Conservation (phyloP, 768 basidiomycete species). For the Harrya chromipes region DNA sequence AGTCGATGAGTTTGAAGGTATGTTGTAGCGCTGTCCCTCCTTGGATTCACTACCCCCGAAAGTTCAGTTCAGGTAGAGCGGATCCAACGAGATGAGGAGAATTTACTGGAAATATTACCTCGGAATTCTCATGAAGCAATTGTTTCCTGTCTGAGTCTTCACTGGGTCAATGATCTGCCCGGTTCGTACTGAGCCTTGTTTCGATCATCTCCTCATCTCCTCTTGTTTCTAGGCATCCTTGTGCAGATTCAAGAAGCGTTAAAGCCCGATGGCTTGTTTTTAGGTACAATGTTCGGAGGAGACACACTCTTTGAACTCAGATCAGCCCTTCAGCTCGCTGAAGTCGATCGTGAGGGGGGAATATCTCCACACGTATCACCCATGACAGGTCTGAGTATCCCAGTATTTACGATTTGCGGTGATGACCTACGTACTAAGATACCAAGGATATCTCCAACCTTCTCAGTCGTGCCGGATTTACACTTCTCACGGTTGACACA, state of each 20-base stretch:
- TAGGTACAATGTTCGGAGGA: conserved; percentile 93
- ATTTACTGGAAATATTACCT: conserved; percentile 59
- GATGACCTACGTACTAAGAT: conserved; percentile 45
- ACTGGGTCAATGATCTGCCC: conserved; percentile 98
- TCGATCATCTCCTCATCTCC: not conserved
- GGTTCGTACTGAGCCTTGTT: conserved; percentile 43
- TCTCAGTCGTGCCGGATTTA: conserved; percentile 89
- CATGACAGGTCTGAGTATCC: conserved; percentile 75
- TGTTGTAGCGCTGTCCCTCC: conserved; percentile 6
- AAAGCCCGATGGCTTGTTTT: conserved; percentile 88
- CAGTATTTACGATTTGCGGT: not conserved
- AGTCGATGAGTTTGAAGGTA: conserved; percentile 80
- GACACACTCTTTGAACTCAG: conserved; percentile 96
- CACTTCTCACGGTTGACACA: conserved; percentile 88
- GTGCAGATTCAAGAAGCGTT: conserved; percentile 85
- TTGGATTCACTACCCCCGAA: conserved; percentile 1
- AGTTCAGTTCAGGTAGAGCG: conserved; percentile 71
- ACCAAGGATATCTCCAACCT: conserved; percentile 92
- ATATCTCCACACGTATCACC: conserved; percentile 96
- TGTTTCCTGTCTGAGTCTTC: conserved; percentile 86
- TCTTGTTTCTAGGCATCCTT: conserved; percentile 56
- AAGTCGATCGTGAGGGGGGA: conserved; percentile 91
- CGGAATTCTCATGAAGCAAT: conserved; percentile 86
- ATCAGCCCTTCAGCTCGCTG: conserved; percentile 90
- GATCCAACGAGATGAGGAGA: conserved; percentile 81